These are phyloP conservation scores for Starmerella ratchasimensis DNA, from an alignment of 805 yeast species.

Conservation along the genomic window DNA sequence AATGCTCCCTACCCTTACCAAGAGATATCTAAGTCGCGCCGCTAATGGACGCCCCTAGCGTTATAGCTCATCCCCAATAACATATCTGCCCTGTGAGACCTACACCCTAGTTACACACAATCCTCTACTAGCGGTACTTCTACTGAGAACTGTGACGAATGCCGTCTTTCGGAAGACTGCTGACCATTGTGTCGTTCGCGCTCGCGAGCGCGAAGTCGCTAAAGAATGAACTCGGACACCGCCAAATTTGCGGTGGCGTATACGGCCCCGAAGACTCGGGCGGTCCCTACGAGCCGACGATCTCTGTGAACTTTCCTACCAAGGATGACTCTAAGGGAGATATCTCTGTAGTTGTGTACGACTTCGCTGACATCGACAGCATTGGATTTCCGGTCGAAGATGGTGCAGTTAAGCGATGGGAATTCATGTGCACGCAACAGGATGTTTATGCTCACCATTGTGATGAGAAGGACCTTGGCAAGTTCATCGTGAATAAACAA, in stretches of 20 bases:
- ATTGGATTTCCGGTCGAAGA: slow-evolving; percentile 43
- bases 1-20: too few relatives aligned
- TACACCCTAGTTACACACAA: neutral
- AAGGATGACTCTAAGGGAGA: slow-evolving; percentile 11
- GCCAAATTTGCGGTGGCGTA: slow-evolving; percentile 80
- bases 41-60: too few relatives aligned
- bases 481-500: slow-evolving; percentile 42
- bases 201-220: slow-evolving; percentile 3
- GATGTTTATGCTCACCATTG: slow-evolving; percentile 52
- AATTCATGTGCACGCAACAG: slow-evolving; percentile 62
- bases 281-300: slow-evolving; percentile 32
- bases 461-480: slow-evolving; percentile 38
- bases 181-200: neutral
- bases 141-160: too few relatives aligned
- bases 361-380: slow-evolving; percentile 59
- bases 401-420: slow-evolving; percentile 27
- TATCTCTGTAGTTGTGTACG: slow-evolving; percentile 64
- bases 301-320: slow-evolving; percentile 15
- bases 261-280: slow-evolving; percentile 79
- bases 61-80: neutral
- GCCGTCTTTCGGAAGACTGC: neutral
- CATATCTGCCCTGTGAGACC: too few relatives aligned
- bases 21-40: too few relatives aligned
- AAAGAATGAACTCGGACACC: slow-evolving; percentile 34
- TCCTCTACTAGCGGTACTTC: neutral